Conservation (phyloP, 768 basidiomycete species). For the Termitomyces sp. region DNA sequence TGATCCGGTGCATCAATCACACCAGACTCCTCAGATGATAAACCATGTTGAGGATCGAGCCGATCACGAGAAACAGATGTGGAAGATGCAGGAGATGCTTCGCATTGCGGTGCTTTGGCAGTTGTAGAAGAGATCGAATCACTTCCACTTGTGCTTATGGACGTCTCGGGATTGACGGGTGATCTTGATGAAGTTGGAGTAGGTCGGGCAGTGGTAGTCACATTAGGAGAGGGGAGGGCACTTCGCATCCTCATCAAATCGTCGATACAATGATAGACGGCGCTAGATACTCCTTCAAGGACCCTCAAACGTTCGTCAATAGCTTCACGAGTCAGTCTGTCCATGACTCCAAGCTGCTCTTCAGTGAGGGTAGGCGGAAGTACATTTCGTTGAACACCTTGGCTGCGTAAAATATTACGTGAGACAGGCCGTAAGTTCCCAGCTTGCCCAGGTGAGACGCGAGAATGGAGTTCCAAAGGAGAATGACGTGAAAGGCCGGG, state of each 20-base stretch:
- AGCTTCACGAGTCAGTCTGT: constrained; percentile 66
- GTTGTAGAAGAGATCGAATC: background rate
- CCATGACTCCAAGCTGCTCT: constrained; percentile 60
- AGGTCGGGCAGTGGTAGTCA: constrained; percentile 6
- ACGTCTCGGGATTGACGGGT: constrained; percentile 1
- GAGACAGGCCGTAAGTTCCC: constrained; percentile 4
- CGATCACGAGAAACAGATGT: constrained; percentile 3
- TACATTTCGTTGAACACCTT: constrained; percentile 8
- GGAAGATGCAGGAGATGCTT: background rate
- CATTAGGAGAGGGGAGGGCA: constrained; percentile 43
- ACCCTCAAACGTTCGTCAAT: constrained; percentile 81
- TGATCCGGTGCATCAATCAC: background rate
- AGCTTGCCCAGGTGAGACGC: background rate
- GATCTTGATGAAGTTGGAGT: background rate
- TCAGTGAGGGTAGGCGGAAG: constrained; percentile 47
- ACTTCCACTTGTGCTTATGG: background rate
- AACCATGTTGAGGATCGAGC: background rate
- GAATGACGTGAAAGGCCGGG: background rate
- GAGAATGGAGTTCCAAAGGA: background rate
- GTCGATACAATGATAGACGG: constrained; percentile 69
- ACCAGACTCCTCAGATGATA: background rate
- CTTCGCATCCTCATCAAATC: constrained; percentile 76
- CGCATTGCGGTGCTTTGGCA: background rate
- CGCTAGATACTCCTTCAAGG: constrained; percentile 70
- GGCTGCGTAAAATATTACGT: background rate